Conservation (phyloP, 345 rosid species). For the Turritis glabra region DNA sequence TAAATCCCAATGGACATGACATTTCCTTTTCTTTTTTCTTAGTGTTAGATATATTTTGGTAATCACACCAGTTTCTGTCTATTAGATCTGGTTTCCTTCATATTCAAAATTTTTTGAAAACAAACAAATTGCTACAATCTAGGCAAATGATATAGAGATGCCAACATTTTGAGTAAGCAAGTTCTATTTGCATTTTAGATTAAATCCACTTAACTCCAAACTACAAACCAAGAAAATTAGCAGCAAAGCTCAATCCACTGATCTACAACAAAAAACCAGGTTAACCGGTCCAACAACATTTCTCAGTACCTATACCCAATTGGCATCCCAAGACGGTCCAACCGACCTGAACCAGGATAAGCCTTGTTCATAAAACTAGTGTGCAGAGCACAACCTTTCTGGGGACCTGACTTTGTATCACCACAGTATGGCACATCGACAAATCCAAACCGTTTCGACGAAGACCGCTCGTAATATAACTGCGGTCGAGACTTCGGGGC, state of each 20-base stretch:
- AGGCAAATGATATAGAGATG: not conserved
- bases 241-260: slow-evolving; percentile 18
- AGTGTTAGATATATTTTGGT: slow-evolving; percentile 3
- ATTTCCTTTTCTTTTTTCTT: slow-evolving; percentile 9
- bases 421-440: slow-evolving; percentile 38
- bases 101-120: not conserved
- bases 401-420: slow-evolving; percentile 54
- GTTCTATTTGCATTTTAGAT: slow-evolving; percentile 26
- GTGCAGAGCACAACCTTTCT: slow-evolving; percentile 53
- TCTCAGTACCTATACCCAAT: slow-evolving; percentile 45
- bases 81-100: not conserved
- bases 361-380: slow-evolving; percentile 67
- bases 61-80: not conserved
- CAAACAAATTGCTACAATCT: not conserved
- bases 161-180: slow-evolving; percentile 7
- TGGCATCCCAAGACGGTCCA: slow-evolving; percentile 90
- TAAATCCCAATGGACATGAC: slow-evolving; percentile 64
- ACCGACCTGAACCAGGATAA: slow-evolving; percentile 91
- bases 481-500: slow-evolving; percentile 84
- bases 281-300: not conserved
- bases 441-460: slow-evolving; percentile 65
- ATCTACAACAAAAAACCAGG: slow-evolving; percentile 27
- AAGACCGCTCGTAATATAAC: slow-evolving; percentile 52
- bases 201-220: slow-evolving; percentile 21
- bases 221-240: slow-evolving; percentile 28